Conservation (phyloP, 2,329 filamentous ascomycete genomes). For the Teratosphaeria epicoccoides region DNA sequence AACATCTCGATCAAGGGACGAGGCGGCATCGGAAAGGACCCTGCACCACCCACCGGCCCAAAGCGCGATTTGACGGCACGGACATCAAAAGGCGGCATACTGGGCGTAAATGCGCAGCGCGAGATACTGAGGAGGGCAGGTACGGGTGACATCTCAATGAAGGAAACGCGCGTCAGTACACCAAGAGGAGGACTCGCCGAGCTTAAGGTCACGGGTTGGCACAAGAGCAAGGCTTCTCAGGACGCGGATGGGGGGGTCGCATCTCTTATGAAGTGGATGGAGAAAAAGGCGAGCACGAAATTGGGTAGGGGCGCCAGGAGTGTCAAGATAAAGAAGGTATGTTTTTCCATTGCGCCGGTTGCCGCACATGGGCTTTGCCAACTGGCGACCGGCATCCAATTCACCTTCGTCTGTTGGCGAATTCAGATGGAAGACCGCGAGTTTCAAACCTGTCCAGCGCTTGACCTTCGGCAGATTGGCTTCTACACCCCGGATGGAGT, state of each 20-base stretch:
- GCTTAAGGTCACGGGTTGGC: slow-evolving; percentile 32
- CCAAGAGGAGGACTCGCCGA: slow-evolving; percentile 20
- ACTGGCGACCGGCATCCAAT: slow-evolving; percentile 14
- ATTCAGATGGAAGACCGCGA: slow-evolving; percentile 23
- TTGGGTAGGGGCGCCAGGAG: slow-evolving; percentile 21
- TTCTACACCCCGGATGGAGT: slow-evolving; percentile 1
- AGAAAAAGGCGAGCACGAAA: slow-evolving; percentile 28
- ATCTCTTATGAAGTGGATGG: slow-evolving; percentile 31
- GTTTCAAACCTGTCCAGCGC: slow-evolving; percentile 5
- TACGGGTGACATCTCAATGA: slow-evolving; percentile 20
- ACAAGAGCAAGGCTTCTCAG: slow-evolving; percentile 27
- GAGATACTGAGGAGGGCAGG: slow-evolving; percentile 23
- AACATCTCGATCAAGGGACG: slow-evolving; percentile 26
- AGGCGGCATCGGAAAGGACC: slow-evolving; percentile 19
- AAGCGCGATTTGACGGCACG: slow-evolving; percentile 15
- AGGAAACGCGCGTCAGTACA: slow-evolving; percentile 7
- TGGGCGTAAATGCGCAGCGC: slow-evolving; percentile 17
- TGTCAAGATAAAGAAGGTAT: slow-evolving; percentile 30
- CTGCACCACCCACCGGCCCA: slow-evolving; percentile 12
- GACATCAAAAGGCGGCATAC: slow-evolving; percentile 9
- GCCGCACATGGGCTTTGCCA: slow-evolving; percentile 3
- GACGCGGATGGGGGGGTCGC: slow-evolving; percentile 26
- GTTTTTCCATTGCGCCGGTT: slow-evolving; percentile 10
- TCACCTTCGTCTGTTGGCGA: slow-evolving; percentile 20
- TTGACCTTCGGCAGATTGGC: slow-evolving; percentile 7